Conservation (phyloP, 2,329 filamentous ascomycete genomes). For the Ophiognomonia clavigignenti-juglandacearum region DNA sequence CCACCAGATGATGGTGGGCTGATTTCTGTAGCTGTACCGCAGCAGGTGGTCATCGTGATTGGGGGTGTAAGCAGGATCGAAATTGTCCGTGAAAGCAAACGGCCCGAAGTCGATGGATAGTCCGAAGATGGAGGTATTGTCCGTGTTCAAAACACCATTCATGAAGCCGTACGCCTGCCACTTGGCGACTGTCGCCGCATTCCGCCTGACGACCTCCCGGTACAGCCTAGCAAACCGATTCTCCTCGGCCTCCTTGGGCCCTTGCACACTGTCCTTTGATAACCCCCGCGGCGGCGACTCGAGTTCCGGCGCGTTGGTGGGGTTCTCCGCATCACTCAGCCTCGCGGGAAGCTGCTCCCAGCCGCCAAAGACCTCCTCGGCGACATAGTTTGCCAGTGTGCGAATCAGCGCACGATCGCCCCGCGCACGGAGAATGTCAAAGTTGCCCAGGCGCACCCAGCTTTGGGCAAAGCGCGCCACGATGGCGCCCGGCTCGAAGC, state of each 20-base stretch:
- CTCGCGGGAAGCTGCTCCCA: constrained; percentile 77
- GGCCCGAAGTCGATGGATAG: constrained; percentile 92
- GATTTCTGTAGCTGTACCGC: constrained; percentile 88
- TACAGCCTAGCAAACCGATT: constrained; percentile 87
- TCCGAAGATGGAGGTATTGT: constrained; percentile 90
- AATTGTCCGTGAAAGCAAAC: constrained; percentile 96
- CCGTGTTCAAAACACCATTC: constrained; percentile 96
- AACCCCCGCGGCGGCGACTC: constrained; percentile 46
- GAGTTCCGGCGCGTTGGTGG: constrained; percentile 33
- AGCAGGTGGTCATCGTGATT: constrained; percentile 91
- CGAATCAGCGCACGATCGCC: constrained; percentile 73
- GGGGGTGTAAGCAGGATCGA: constrained; percentile 89
- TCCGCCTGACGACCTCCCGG: constrained; percentile 78
- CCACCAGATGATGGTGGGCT: constrained; percentile 98
- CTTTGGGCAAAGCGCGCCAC: constrained; percentile 86
- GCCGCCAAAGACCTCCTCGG: constrained; percentile 80
- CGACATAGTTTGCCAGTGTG: constrained; percentile 73
- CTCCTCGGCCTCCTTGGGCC: constrained; percentile 62
- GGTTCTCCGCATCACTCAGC: constrained; percentile 46
- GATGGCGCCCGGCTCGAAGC: constrained; percentile 83
- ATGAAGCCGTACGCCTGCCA: constrained; percentile 99
- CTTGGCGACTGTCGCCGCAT: constrained; percentile 80
- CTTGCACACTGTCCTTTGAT: constrained; percentile 55
- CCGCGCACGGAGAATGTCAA: constrained; percentile 81
- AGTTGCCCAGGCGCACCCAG: constrained; percentile 92